Percentiles rank a stretch among this genome's conserved stretches.
Evolutionary conservation across 805 yeast genomes (phyloP).

Genomic region (Saccharomyces paradoxus): DNA sequence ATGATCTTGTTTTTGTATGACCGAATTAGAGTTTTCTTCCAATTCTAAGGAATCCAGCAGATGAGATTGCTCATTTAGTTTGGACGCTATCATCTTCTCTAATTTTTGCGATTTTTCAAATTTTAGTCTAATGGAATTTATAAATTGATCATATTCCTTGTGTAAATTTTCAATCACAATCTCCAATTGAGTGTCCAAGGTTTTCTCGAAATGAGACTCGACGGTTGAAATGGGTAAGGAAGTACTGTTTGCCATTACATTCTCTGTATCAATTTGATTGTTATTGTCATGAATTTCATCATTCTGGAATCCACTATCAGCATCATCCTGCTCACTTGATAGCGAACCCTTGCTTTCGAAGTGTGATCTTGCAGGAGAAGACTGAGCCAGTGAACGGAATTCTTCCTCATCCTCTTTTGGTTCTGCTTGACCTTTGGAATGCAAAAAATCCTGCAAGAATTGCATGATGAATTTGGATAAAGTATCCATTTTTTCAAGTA

Average conservation of each 20-base stretch:
- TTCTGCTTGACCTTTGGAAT: not conserved
- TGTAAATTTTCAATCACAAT: constrained; percentile 24
- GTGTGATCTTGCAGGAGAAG: not conserved
- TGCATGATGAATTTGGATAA: constrained; percentile 10
- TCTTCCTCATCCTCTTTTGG: not conserved
- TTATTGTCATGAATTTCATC: not conserved
- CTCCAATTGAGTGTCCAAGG: constrained; percentile 22
- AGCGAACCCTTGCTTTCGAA: not conserved
- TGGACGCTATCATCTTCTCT: constrained; percentile 13
- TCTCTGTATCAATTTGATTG: constrained; percentile 1
- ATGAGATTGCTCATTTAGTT: constrained; percentile 16
- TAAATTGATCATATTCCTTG: constrained; percentile 23
- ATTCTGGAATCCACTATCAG: not conserved
- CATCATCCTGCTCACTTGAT: not conserved
- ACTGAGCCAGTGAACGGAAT: not conserved
- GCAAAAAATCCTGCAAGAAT: not conserved
- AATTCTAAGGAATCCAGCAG: constrained; percentile 4
- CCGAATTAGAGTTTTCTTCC: not conserved
- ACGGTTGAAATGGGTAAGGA: not conserved
- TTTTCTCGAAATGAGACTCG: not conserved
- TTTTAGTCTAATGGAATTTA: constrained; percentile 19
- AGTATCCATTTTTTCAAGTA: constrained; percentile 25
- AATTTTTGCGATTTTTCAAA: constrained; percentile 13
- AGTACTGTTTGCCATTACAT: constrained; percentile 18
- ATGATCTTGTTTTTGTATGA: not conserved